phyloP scores from a whole-genome alignment of 345 rosid genomes.

The Passiflora organensis region DNA sequence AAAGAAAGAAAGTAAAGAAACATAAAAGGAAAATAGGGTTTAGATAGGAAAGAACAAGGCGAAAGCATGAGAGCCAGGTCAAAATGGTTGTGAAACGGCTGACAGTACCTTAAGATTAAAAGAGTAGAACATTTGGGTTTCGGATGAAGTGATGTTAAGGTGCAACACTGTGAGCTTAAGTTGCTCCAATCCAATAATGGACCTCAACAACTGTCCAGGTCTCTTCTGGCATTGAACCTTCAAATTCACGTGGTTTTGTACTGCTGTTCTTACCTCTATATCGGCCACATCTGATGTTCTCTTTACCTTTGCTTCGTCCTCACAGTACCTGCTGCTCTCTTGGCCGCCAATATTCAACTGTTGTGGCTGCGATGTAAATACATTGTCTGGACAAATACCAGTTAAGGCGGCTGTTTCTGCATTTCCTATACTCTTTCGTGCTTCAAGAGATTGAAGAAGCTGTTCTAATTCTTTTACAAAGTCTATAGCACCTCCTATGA shows the following conservation, averaged over 20 bases:
- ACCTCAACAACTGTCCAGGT: slow-evolving; percentile 53
- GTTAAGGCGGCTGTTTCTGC: slow-evolving; percentile 15
- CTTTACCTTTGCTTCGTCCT: slow-evolving; percentile 22
- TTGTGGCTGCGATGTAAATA: not conserved
- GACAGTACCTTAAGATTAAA: slow-evolving; percentile 70
- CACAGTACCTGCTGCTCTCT: slow-evolving; percentile 1
- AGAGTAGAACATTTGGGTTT: slow-evolving; percentile 43
- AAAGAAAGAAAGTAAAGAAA: not conserved
- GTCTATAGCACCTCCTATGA: slow-evolving; percentile 83
- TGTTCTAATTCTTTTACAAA: slow-evolving; percentile 77
- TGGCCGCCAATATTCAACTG: not conserved
- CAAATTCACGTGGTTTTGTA: slow-evolving; percentile 53
- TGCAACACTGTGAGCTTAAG: slow-evolving; percentile 58
- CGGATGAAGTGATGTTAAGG: slow-evolving; percentile 54
- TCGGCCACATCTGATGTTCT: slow-evolving; percentile 26
- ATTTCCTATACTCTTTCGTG: slow-evolving; percentile 35
- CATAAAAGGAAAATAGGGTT: not conserved
- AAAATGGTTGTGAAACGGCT: not conserved
- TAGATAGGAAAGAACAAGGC: not conserved
- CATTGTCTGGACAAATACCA: slow-evolving; percentile 28
- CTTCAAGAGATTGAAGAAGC: slow-evolving; percentile 56
- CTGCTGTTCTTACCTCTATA: slow-evolving; percentile 43
- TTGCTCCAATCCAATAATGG: slow-evolving; percentile 53
- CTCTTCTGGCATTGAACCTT: slow-evolving; percentile 50
- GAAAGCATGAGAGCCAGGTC: not conserved